phyloP scores from a whole-genome alignment of 805 yeast species.

The Saturnispora zaruensis region DNA sequence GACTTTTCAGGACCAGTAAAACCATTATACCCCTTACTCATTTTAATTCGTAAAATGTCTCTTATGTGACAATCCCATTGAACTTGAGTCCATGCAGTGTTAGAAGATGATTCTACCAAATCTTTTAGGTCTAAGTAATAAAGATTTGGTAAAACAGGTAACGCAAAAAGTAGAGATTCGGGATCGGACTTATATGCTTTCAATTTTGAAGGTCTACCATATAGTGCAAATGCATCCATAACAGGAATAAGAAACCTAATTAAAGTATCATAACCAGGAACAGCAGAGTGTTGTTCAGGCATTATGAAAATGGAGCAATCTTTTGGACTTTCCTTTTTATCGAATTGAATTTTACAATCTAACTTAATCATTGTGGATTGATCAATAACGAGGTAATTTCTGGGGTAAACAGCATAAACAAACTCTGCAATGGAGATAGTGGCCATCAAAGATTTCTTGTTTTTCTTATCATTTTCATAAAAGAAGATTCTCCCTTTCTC shows the following conservation, averaged over 20 bases:
- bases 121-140: conserved; percentile 65
- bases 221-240: conserved; percentile 66
- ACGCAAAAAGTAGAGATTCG: conserved; percentile 63
- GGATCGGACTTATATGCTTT: conserved; percentile 64
- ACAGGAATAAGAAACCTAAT: conserved; percentile 70
- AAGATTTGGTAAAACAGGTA: conserved; percentile 73
- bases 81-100: conserved; percentile 41
- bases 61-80: conserved; percentile 56
- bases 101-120: conserved; percentile 30
- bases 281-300: conserved; percentile 81
- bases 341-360: conserved; percentile 70
- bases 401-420: conserved; percentile 89
- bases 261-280: conserved; percentile 75
- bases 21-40: conserved; percentile 59
- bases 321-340: conserved; percentile 40
- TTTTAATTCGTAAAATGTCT: conserved; percentile 44
- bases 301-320: conserved; percentile 64
- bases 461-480: conserved; percentile 71
- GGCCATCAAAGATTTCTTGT: conserved; percentile 73
- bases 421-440: conserved; percentile 60
- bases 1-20: conserved; percentile 65
- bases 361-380: conserved; percentile 81
- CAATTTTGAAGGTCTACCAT: conserved; percentile 73
- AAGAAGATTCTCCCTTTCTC: conserved; percentile 65
- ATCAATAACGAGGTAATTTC: conserved; percentile 70